These are phyloP conservation scores for Coemansia sp. DNA, from an alignment of 192 early-diverging fungal species.

Conservation along the genomic window DNA sequence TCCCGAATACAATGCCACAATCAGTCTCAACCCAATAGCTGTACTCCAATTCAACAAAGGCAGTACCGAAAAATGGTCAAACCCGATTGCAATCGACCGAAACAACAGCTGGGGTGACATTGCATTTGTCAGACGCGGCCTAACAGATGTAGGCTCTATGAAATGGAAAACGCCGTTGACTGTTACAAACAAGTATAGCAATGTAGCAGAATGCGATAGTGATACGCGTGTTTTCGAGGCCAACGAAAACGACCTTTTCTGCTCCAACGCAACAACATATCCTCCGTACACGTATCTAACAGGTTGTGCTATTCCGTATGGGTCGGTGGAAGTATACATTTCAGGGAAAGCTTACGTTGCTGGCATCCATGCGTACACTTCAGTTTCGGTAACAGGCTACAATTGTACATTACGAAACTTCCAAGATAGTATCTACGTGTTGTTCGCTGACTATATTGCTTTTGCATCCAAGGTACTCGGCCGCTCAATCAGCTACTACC, in stretches of 20 bases:
- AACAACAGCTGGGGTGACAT: neutral
- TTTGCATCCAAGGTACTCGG: neutral
- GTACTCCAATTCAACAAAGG: slow-evolving; percentile 4
- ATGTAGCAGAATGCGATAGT: neutral
- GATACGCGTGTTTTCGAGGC: neutral
- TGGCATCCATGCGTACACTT: neutral
- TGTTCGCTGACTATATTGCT: slow-evolving; percentile 6
- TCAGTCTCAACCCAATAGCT: slow-evolving; percentile 7
- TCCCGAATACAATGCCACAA: slow-evolving; percentile 4
- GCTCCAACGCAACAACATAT: neutral
- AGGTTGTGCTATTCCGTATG: neutral
- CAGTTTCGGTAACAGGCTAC: neutral
- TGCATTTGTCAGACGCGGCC: neutral
- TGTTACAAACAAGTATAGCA: neutral
- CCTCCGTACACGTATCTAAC: neutral
- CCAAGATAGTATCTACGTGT: neutral
- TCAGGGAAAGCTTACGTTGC: neutral
- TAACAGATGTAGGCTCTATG: neutral
- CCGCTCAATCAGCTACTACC: neutral
- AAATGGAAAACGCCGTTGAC: neutral
- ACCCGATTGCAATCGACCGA: neutral
- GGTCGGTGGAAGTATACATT: neutral
- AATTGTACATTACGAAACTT: neutral
- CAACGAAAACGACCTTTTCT: neutral
- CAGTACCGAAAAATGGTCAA: neutral